A percentile compares a stretch with the other conserved stretches of the same genome.
Evolutionary conservation across 371 early-diverging fungal genomes (phyloP).

Genomic region (Mucor mucedo): DNA sequence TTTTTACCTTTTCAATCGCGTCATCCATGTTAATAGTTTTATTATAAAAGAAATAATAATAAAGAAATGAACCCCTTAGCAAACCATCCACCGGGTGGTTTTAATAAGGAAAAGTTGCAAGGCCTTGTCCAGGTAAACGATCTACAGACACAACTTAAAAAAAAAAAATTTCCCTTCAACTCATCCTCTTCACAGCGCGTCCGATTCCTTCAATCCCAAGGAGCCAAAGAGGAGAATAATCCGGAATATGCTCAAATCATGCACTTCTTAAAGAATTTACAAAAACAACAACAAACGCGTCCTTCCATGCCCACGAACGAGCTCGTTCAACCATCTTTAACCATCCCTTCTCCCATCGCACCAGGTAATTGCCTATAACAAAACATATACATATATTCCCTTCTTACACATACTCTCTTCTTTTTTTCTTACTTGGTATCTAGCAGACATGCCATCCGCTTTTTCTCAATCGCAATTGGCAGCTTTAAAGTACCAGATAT

Average conservation of each 20-base stretch:
- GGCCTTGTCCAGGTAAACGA: slow-evolving; percentile 41
- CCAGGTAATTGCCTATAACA: neutral
- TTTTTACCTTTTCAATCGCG: too few relatives aligned
- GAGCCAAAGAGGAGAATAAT: slow-evolving; percentile 73
- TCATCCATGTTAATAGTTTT: neutral
- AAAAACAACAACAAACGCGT: slow-evolving; percentile 37
- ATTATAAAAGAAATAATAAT: neutral
- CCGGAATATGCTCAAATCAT: slow-evolving; percentile 71
- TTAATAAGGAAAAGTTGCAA: slow-evolving; percentile 45
- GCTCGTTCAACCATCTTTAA: neutral
- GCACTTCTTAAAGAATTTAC: slow-evolving; percentile 58
- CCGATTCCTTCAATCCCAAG: slow-evolving; percentile 54
- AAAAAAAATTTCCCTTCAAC: neutral
- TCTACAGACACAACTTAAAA: neutral
- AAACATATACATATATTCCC: too few relatives aligned
- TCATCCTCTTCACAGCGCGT: slow-evolving; percentile 34
- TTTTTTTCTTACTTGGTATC: too few relatives aligned
- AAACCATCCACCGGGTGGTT: slow-evolving; percentile 35
- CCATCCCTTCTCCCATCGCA: neutral
- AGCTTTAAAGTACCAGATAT: slow-evolving; percentile 78
- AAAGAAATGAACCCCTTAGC: slow-evolving; percentile 23
- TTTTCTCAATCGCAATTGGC: slow-evolving; percentile 71
- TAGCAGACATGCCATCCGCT: slow-evolving; percentile 17
- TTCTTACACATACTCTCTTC: too few relatives aligned
- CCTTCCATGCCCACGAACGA: neutral